Evolutionary conservation across 164 flowering plant species (phyloP), one percentile per base, ranked within the genome.

Genomic region (Vitis rupestris): DNA sequence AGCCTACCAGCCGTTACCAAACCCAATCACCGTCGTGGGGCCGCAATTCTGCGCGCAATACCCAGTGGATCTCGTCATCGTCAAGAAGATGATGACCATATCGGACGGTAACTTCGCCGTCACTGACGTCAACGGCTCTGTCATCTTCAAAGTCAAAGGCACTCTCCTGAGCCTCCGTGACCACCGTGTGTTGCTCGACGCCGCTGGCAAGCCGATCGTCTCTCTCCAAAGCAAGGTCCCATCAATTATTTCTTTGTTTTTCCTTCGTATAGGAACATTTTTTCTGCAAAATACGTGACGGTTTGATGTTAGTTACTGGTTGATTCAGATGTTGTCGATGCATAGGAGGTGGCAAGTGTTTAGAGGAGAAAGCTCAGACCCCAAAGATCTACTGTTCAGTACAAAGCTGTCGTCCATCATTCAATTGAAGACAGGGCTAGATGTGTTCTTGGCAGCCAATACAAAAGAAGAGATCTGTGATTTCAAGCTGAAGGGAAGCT

Each of bases 81-180:
- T 75, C 6, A 72, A 73, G 50, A 81, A 82, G 77, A 65, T 84
- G 1, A 14, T 84, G 59, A 77, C 84, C 54, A n/a, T 83, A 8
- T 66, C 74, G 0, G 90, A 87, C 2, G 87, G 87, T 5, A 81
- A 67, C 65, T 88, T 88, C 16, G 76, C 53, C 4, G 82, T 87
- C 30, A 78, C 81, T 0, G 93, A 90, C 65, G 57, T 61, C 8
- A 82, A 84, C 51, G 88, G 84, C 15, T 82, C 70, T 72, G 14
- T 80, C 66, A 49, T 90, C 16, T 87, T 90, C 79, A 82, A 71
- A 60, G 81, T 88, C 15, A 82, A 83, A 57, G 90, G 84, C 2
- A 19, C 63, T 6, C 14, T 76, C 3, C 37, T 79, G 10, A 80
- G 76, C 71, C 61, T 88, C 29, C 87, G 71, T 11, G 85, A 82